A percentile compares a stretch with the other conserved stretches of the same genome.
Evolutionary conservation across 2,329 filamentous ascomycete species (phyloP).

Genomic region (Aaosphaeria arxii): DNA sequence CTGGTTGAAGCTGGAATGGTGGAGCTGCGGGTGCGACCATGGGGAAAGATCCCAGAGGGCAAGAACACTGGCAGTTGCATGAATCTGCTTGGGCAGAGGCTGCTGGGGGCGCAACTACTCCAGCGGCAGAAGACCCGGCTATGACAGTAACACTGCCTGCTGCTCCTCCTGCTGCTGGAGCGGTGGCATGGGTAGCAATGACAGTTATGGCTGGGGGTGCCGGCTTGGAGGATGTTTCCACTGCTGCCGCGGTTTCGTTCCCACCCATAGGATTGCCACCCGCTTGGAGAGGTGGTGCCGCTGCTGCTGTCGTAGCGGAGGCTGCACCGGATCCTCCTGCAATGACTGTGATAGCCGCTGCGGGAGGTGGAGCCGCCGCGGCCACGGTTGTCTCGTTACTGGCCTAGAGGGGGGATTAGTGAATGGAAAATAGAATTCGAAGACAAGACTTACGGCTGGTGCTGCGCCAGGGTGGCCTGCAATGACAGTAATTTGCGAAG

Average conservation of each 20-base stretch:
- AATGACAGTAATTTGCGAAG: background rate
- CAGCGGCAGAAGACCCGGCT: background rate
- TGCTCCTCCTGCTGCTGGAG: slow-evolving; percentile 4
- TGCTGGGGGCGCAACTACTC: background rate
- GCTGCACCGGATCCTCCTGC: background rate
- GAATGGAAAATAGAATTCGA: background rate
- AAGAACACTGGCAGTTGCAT: slow-evolving; percentile 29
- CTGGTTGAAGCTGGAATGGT: slow-evolving; percentile 21
- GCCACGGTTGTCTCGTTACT: background rate
- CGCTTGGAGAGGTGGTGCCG: slow-evolving; percentile 1
- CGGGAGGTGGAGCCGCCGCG: background rate
- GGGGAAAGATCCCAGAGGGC: slow-evolving; percentile 27
- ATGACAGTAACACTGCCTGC: background rate
- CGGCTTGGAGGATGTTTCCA: slow-evolving; percentile 8
- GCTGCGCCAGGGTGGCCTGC: background rate
- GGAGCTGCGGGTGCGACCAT: slow-evolving; percentile 24
- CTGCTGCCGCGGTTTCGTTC: slow-evolving; percentile 4
- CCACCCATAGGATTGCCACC: slow-evolving; percentile 8
- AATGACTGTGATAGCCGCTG: background rate
- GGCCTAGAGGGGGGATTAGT: background rate
- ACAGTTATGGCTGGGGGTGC: slow-evolving; percentile 18
- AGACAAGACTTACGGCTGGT: no score
- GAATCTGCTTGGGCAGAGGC: slow-evolving; percentile 11
- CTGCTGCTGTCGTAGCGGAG: background rate
- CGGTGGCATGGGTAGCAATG: slow-evolving; percentile 9